A percentile compares a stretch with the other conserved stretches of the same genome.
phyloP scores from a whole-genome alignment of 768 basidiomycete genomes.

The Trametopsis cervina region DNA sequence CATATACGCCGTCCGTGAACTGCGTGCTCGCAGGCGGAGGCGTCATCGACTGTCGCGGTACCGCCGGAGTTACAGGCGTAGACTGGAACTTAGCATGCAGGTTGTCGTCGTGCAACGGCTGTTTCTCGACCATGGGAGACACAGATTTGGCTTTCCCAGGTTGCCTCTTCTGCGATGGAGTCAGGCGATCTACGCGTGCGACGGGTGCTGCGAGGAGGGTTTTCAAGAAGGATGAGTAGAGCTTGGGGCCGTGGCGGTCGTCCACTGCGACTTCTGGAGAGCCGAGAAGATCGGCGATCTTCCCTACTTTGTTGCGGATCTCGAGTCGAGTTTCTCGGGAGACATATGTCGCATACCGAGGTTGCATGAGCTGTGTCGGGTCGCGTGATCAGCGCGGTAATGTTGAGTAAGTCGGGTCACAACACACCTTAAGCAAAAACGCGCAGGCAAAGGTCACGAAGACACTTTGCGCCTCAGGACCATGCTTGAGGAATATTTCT shows the following conservation, averaged over 20 bases:
- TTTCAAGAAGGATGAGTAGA: slow-evolving; percentile 75
- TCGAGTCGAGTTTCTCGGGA: slow-evolving; percentile 49
- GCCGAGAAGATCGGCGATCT: slow-evolving; percentile 59
- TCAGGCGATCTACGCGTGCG: slow-evolving; percentile 15
- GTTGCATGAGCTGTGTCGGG: slow-evolving; percentile 62
- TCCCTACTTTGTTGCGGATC: slow-evolving; percentile 57
- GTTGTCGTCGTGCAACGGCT: slow-evolving; percentile 5
- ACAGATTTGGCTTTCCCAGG: slow-evolving; percentile 8
- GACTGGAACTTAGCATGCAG: neutral
- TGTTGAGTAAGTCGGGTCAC: neutral
- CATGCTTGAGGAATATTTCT: slow-evolving; percentile 60
- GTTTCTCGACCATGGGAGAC: slow-evolving; percentile 5
- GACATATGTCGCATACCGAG: slow-evolving; percentile 60
- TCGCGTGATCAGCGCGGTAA: too few species aligned
- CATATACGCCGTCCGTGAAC: too few species aligned
- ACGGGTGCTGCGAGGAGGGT: slow-evolving; percentile 45
- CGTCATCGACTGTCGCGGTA: slow-evolving; percentile 3
- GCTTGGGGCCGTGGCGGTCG: slow-evolving; percentile 72
- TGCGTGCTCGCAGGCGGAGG: slow-evolving; percentile 1
- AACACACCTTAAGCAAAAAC: slow-evolving; percentile 69
- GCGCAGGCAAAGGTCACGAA: slow-evolving; percentile 78
- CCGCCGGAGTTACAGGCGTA: neutral
- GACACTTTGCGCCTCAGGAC: slow-evolving; percentile 74
- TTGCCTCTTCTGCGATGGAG: neutral
- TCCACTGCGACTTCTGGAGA: slow-evolving; percentile 72